phyloP scores from a whole-genome alignment of 768 basidiomycete species.

The Boletus rufocinnamomeus region DNA sequence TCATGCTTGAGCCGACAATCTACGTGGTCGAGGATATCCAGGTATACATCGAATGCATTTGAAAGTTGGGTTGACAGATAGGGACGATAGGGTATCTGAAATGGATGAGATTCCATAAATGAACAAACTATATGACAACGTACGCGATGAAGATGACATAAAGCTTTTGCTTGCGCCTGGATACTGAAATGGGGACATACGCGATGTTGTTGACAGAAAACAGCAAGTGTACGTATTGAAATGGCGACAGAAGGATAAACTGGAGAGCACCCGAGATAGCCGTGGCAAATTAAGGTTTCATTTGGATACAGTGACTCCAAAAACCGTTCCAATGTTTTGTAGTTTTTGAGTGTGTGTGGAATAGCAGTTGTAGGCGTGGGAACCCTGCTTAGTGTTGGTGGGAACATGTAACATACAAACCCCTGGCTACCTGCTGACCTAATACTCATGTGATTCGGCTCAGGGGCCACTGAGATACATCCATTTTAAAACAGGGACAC shows the following conservation, averaged over 20 bases:
- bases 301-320: slow-evolving; percentile 5
- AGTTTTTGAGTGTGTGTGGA: too few relatives aligned
- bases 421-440: too few relatives aligned
- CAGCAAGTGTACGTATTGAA: slow-evolving; percentile 14
- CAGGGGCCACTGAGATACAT: too few relatives aligned
- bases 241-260: slow-evolving; percentile 14
- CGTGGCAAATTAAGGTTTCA: slow-evolving; percentile 8
- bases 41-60: slow-evolving; percentile 5
- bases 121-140: too few relatives aligned
- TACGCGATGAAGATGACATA: slow-evolving; percentile 5
- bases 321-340: too few relatives aligned
- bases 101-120: too few relatives aligned
- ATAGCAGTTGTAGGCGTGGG: too few relatives aligned
- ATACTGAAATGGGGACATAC: slow-evolving; percentile 10
- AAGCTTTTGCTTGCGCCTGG: slow-evolving; percentile 1
- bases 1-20: neutral
- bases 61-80: slow-evolving; percentile 9
- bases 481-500: too few relatives aligned
- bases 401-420: too few relatives aligned
- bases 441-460: too few relatives aligned
- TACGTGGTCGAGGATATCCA: slow-evolving; percentile 12
- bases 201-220: slow-evolving; percentile 5
- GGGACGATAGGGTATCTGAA: slow-evolving; percentile 6
- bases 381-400: too few relatives aligned
- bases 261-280: slow-evolving; percentile 13